Evolutionary conservation across 1,139 yeast species (phyloP).

Genomic region (Citeromyces hawaiiensis): DNA sequence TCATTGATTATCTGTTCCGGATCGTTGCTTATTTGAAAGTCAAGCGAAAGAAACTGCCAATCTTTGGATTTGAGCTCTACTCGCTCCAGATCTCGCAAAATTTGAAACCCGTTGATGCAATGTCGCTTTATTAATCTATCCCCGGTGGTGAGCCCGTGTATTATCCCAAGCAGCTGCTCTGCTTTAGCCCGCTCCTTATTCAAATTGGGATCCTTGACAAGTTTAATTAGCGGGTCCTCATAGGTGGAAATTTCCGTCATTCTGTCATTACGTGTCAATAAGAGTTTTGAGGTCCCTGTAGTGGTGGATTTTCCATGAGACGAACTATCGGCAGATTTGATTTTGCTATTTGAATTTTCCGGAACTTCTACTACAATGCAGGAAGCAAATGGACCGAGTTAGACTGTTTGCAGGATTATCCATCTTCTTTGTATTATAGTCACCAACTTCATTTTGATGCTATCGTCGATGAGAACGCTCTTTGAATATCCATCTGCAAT

Average conservation of each 20-base stretch:
- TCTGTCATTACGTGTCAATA: slow-evolving; percentile 1
- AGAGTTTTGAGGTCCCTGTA: neutral
- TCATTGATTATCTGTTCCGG: neutral
- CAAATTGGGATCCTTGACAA: slow-evolving; percentile 35
- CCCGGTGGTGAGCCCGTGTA: slow-evolving; percentile 27
- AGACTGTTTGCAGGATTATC: too few species aligned
- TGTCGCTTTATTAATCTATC: slow-evolving; percentile 35
- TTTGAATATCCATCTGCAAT: too few species aligned
- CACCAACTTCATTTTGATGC: too few species aligned
- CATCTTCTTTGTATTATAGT: too few species aligned
- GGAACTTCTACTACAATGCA: too few species aligned
- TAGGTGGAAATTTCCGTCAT: slow-evolving; percentile 13
- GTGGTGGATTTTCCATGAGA: too few species aligned
- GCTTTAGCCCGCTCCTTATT: slow-evolving; percentile 31
- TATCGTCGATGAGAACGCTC: too few species aligned
- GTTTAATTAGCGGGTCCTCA: slow-evolving; percentile 32
- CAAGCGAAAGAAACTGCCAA: slow-evolving; percentile 47
- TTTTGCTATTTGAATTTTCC: too few species aligned
- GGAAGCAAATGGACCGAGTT: too few species aligned
- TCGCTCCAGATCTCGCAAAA: slow-evolving; percentile 36
- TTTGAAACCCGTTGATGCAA: slow-evolving; percentile 33
- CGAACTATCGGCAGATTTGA: too few species aligned
- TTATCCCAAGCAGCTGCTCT: slow-evolving; percentile 24
- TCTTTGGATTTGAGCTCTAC: slow-evolving; percentile 31
- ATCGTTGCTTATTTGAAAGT: slow-evolving; percentile 27